Percentiles rank a stretch among this genome's conserved stretches.
Evolutionary conservation across 192 early-diverging fungal species (phyloP).

Genomic region (Allomyces arbusculus): DNA sequence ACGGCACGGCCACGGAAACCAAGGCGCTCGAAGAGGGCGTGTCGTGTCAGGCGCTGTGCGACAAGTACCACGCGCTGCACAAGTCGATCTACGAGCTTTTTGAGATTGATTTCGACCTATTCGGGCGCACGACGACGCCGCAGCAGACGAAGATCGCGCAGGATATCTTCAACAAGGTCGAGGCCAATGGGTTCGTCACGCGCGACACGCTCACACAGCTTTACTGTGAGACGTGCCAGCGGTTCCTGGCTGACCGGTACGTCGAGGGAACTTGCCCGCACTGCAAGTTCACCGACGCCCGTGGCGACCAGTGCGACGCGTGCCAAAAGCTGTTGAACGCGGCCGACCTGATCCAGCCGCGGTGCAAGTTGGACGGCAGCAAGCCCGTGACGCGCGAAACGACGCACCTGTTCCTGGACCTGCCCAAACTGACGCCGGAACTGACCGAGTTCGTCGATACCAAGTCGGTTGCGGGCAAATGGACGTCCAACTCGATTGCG

Average conservation of each 20-base stretch:
- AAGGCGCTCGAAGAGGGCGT: conserved; percentile 86
- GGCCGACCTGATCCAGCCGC: conserved; percentile 74
- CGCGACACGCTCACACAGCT: conserved; percentile 70
- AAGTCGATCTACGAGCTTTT: conserved; percentile 87
- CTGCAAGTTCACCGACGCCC: conserved; percentile 77
- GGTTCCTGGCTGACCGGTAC: conserved; percentile 92
- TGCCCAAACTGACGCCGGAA: conserved; percentile 48
- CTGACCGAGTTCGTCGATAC: conserved; percentile 57
- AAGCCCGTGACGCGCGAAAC: conserved; percentile 62
- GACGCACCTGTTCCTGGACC: conserved; percentile 76
- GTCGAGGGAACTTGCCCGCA: conserved; percentile 90
- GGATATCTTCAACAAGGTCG: conserved; percentile 57
- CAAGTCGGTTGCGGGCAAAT: conserved; percentile 50
- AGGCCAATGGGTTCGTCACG: conserved; percentile 45
- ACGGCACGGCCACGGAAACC: conserved; percentile 97
- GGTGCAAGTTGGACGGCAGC: conserved; percentile 79
- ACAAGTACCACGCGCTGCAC: conserved; percentile 86
- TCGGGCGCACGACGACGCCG: conserved; percentile 80
- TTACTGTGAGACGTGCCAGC: conserved; percentile 67
- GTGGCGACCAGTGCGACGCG: conserved; percentile 96
- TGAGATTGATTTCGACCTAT: conserved; percentile 77
- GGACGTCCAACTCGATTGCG: conserved; percentile 66
- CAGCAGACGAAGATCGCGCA: conserved; percentile 86
- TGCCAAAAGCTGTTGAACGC: conserved; percentile 83
- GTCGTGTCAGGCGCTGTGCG: conserved; percentile 78